phyloP scores from a whole-genome alignment of 768 basidiomycete genomes.

The Sarcodon aspratus region DNA sequence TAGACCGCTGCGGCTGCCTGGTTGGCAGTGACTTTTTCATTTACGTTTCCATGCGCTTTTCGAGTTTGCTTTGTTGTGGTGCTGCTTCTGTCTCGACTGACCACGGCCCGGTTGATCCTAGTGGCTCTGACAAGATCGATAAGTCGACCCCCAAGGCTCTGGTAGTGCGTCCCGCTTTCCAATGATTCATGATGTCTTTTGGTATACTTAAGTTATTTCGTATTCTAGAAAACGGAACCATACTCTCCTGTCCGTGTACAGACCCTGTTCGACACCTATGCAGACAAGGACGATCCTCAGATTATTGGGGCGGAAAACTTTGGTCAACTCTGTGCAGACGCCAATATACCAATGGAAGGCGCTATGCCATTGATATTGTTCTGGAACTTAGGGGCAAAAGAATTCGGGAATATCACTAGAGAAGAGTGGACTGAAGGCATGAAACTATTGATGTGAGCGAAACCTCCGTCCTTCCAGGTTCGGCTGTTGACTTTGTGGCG shows the following conservation, averaged over 20 bases:
- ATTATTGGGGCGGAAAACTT: conserved; percentile 68
- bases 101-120: conserved; percentile 13
- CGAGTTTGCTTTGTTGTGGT: conserved; percentile 43
- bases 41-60: conserved; percentile 5
- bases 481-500: background rate
- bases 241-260: conserved; percentile 42
- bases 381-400: conserved; percentile 61
- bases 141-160: background rate
- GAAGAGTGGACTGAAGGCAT: conserved; percentile 63
- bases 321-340: conserved; percentile 57
- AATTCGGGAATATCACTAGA: conserved; percentile 63
- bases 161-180: background rate
- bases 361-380: conserved; percentile 60
- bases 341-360: conserved; percentile 64
- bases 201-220: background rate
- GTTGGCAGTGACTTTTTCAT: background rate
- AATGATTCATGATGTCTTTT: conserved; percentile 2
- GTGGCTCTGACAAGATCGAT: conserved; percentile 9
- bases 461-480: background rate
- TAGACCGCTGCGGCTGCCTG: background rate
- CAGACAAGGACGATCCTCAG: conserved; percentile 35
- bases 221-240: conserved; percentile 13
- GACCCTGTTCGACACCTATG: conserved; percentile 50
- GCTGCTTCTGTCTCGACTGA: conserved; percentile 43
- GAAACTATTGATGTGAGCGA: conserved; percentile 29